Conservation (phyloP, 2,329 filamentous ascomycete genomes). For the Scedosporium apiospermum region DNA sequence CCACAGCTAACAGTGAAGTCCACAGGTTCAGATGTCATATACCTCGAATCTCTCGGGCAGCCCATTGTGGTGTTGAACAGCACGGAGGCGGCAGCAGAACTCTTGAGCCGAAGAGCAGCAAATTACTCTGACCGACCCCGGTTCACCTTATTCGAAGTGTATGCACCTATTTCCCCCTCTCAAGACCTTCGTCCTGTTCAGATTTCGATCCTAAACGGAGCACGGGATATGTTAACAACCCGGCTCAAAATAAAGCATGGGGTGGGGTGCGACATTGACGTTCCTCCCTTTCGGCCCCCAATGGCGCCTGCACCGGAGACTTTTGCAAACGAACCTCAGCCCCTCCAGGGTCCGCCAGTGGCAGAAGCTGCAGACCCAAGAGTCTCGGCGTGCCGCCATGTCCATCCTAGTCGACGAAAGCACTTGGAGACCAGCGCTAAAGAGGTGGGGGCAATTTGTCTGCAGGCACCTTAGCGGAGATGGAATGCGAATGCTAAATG, state of each 20-base stretch:
- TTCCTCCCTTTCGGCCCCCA: constrained; percentile 31
- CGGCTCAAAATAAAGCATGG: constrained; percentile 20
- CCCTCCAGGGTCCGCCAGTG: constrained; percentile 22
- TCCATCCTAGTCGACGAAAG: not conserved
- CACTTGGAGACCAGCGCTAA: not conserved
- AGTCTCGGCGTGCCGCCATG: constrained; percentile 9
- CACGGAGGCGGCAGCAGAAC: constrained; percentile 24
- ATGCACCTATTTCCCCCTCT: constrained; percentile 5
- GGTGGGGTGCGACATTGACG: constrained; percentile 36
- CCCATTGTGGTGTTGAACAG: constrained; percentile 20
- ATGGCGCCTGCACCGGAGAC: constrained; percentile 31
- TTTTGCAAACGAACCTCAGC: constrained; percentile 32
- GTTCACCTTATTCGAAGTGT: constrained; percentile 29
- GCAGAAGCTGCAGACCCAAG: constrained; percentile 15
- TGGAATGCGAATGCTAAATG: no score
- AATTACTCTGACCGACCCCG: constrained; percentile 34
- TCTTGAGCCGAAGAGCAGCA: constrained; percentile 31
- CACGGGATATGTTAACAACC: constrained; percentile 2
- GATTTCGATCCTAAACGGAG: not conserved
- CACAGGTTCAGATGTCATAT: constrained; percentile 21
- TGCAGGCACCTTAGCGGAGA: not conserved
- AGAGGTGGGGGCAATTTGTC: not conserved
- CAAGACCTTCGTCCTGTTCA: not conserved
- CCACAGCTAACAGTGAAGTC: not conserved
- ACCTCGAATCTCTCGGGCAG: constrained; percentile 21